Base-by-base conservation (phyloP, 148 eudicot genomes). In the Mesembryanthemum crystallinum region DNA sequence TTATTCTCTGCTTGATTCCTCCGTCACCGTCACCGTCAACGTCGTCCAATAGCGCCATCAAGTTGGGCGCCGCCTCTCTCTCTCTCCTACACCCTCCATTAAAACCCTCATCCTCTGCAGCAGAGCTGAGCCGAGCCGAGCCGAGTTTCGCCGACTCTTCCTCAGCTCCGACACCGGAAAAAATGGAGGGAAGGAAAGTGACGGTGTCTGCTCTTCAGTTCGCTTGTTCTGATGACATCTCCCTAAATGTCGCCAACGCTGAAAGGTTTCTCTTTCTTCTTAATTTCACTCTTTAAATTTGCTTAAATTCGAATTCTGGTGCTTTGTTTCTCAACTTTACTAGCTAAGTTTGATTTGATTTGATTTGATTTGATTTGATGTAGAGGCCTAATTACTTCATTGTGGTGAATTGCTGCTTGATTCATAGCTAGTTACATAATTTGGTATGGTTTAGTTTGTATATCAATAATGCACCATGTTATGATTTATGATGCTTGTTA, bases 121-220 rank as follows among this genome's bases (percentile, higher is more conserved):
- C 6, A 2, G 6, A 35, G 39, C 39, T 35, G 4, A 35, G 39
- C 39, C 39, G 4, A 35, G 39, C 39, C 39, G 4, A 35, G 29
- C 52, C 7, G 14, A 67, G 21, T 1, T 20, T 7, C 27, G 7
- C 18, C 30, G 6, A 8, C 43, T n/a, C 21, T 64, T 68, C 7
- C 20, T 11, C 10, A 18, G 28, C 45, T 29, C 13, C 58, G 45
- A 25, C 24, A 51, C 62, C 54, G 62, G 32, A n/a, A n/a, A n/a
- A 28, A 72, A 84, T 83, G 89, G 91, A 74, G 74, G 85, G 76
- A 57, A 74, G 90, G 72, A 84, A 83, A 77, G 85, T 89, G 28
- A 87, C 76, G 11, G 85, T 84, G 8, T 83, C 96, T 28, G 96
- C 97, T 74, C 91, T 95, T 42, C 97, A 95, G 64, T 92, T 95